A percentile compares a stretch with the other conserved stretches of the same genome.
Evolutionary conservation across 1,284 basidiomycete genomes (phyloP).

Genomic region (Heterobasidion irregulare): DNA sequence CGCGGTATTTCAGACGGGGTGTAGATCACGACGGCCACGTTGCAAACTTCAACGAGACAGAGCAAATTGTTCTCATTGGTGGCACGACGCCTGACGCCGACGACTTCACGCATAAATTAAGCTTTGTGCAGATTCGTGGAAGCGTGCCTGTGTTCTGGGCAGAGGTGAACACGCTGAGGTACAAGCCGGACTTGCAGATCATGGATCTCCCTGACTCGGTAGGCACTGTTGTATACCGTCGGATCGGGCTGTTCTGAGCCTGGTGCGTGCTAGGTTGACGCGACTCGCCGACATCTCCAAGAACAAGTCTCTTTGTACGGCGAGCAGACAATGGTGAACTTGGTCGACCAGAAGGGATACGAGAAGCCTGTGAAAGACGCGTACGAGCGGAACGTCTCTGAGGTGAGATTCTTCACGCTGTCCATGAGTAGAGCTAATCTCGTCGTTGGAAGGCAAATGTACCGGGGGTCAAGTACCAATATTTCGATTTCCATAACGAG

Average conservation of each 20-base stretch:
- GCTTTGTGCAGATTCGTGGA: slow-evolving; percentile 91
- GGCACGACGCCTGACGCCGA: slow-evolving; percentile 36
- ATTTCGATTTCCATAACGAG: slow-evolving; percentile 98
- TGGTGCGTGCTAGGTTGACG: slow-evolving; percentile 44
- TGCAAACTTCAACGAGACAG: slow-evolving; percentile 93
- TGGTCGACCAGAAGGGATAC: slow-evolving; percentile 93
- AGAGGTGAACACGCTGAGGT: slow-evolving; percentile 92
- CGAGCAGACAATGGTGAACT: slow-evolving; percentile 77
- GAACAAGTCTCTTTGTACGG: slow-evolving; percentile 77
- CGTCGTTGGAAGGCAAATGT: slow-evolving; percentile 40
- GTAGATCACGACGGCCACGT: slow-evolving; percentile 80
- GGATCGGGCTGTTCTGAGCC: slow-evolving; percentile 4
- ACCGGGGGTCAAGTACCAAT: slow-evolving; percentile 77
- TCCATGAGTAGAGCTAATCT: slow-evolving; percentile 5
- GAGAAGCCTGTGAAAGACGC: slow-evolving; percentile 96
- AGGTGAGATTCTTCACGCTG: slow-evolving; percentile 29
- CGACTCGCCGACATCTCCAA: slow-evolving; percentile 70
- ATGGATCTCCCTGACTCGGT: slow-evolving; percentile 90
- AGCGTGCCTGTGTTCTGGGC: slow-evolving; percentile 96
- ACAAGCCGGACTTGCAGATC: slow-evolving; percentile 94
- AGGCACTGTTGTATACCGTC: slow-evolving; percentile 16
- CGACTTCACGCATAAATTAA: slow-evolving; percentile 55
- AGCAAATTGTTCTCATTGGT: slow-evolving; percentile 83
- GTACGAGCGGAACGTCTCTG: slow-evolving; percentile 74
- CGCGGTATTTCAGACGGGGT: slow-evolving; percentile 95